These are phyloP conservation scores for Exophiala mesophila DNA, from an alignment of 2,329 filamentous ascomycete species.

Conservation along the genomic window DNA sequence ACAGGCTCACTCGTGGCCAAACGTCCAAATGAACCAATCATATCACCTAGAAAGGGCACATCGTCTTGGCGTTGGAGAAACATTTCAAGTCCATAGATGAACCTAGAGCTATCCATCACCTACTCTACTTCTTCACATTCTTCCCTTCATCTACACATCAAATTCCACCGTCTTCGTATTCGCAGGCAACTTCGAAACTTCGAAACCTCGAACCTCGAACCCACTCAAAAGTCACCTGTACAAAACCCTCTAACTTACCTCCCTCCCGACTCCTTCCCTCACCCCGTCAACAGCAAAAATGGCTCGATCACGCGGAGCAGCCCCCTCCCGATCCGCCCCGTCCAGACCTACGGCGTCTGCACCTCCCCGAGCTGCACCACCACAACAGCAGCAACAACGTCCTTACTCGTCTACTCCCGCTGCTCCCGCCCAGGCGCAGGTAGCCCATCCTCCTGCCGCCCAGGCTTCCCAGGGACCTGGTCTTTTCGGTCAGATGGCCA, in stretches of 20 bases:
- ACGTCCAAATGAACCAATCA: constrained; percentile 1
- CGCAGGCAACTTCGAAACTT: too few species aligned
- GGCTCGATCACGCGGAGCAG: constrained; percentile 66
- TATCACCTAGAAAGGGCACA: neutral
- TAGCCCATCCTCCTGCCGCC: constrained; percentile 46
- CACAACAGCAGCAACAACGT: constrained; percentile 35
- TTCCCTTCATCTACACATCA: too few species aligned
- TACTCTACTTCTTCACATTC: too few species aligned
- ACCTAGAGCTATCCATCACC: too few species aligned
- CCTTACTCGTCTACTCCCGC: constrained; percentile 50
- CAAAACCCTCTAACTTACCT: too few species aligned
- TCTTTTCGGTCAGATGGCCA: constrained; percentile 94
- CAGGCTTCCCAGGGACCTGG: constrained; percentile 63
- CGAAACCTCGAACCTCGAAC: too few species aligned
- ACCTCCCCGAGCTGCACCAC: constrained; percentile 28
- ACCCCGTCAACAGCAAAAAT: constrained; percentile 41
- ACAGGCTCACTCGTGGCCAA: neutral
- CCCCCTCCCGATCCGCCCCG: constrained; percentile 50
- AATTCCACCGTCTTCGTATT: too few species aligned
- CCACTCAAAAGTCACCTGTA: too few species aligned
- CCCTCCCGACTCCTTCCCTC: neutral
- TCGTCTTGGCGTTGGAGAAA: neutral
- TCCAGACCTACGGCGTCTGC: constrained; percentile 58
- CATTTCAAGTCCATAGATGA: neutral
- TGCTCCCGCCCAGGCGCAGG: constrained; percentile 43